A percentile compares a stretch with the other conserved stretches of the same genome.
Conservation (phyloP, 2,329 filamentous ascomycete genomes). For the Aspergillus novoparasiticus region DNA sequence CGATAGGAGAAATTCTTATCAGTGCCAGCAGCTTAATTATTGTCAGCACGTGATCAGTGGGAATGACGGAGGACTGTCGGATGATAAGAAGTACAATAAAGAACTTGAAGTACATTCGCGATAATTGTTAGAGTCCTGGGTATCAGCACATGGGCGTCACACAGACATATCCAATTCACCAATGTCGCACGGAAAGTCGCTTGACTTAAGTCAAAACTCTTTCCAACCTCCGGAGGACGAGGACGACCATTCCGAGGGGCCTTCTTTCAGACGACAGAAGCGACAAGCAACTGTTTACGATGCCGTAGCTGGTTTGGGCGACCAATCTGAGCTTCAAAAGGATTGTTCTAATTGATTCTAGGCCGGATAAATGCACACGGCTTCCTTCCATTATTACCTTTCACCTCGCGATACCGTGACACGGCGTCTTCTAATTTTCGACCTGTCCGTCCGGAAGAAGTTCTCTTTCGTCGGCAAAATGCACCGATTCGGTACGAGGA, state of each 20-base stretch:
- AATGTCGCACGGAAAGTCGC: slow-evolving; percentile 27
- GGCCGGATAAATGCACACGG: slow-evolving; percentile 50
- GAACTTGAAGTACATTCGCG: neutral
- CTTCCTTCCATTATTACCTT: slow-evolving; percentile 29
- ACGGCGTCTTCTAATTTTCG: slow-evolving; percentile 38
- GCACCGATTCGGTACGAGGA: slow-evolving; percentile 57
- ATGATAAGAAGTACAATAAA: neutral
- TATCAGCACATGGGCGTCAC: too few species aligned
- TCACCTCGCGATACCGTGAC: slow-evolving; percentile 35
- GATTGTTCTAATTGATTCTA: slow-evolving; percentile 23
- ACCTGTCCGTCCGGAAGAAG: slow-evolving; percentile 59
- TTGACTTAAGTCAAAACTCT: slow-evolving; percentile 24
- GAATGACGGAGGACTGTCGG: neutral
- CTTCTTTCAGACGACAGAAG: slow-evolving; percentile 22
- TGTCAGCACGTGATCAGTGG: neutral
- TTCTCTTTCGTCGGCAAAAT: slow-evolving; percentile 56
- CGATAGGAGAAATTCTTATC: neutral
- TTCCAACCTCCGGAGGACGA: slow-evolving; percentile 18
- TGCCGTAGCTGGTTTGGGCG: slow-evolving; percentile 56
- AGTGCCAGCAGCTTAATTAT: neutral
- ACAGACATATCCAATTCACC: neutral
- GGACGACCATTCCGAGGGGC: slow-evolving; percentile 12
- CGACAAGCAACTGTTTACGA: slow-evolving; percentile 57
- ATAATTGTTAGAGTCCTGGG: neutral
- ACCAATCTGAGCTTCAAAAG: neutral